Evolutionary conservation across 352 stramenopile genomes (phyloP), one percentile per base, ranked within the genome.

Genomic region (Aphanomyces cochlioides): DNA sequence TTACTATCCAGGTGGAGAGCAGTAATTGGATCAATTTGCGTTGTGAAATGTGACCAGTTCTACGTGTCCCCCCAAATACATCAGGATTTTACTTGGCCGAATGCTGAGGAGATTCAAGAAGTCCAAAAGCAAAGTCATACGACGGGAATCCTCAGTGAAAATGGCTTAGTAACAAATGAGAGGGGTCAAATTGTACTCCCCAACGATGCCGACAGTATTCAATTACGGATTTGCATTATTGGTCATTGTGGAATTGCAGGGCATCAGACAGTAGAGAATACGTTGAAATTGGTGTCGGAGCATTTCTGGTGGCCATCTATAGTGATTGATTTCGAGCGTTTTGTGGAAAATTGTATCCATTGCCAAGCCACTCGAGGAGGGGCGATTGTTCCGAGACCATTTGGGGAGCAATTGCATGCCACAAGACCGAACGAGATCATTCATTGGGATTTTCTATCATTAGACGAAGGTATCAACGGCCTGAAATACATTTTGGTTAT

Each of bases 1-100:
- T 21, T 72, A 56, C 50, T 72, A 13, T 72, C 54, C 15, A 17
- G 66, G 34, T 72, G 66, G 66, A 13, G 66, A 50, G 15, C 13
- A 15, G 43, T 66, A 28, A 28, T 28, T 28, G 28, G 28, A 28
- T 28, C 28, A 28, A 28, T 28, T 28, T 28, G 28, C 0, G 28
- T 28, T 28, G 28, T 28, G 1, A 28, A 28, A 28, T 28, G 28
- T 28, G 28, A 28, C 28, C 2, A 28, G 28, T 28, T 28, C 0
- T 28, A 28, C 28, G 28, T 28, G 28, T 2, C 28, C 28, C 48
- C 28, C 28, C 28, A 28, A 28, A 28, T 28, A 28, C 28, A 28
- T 28, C 28, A 28, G 28, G 28, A 28, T 28, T 28, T 28, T 28
- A 28, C 28, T 28, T 28, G 28, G 28, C 28, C 28, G 28, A 28